Evolutionary conservation across 495 filamentous ascomycete species (phyloP).

Genomic region (Penicillium canariense): DNA sequence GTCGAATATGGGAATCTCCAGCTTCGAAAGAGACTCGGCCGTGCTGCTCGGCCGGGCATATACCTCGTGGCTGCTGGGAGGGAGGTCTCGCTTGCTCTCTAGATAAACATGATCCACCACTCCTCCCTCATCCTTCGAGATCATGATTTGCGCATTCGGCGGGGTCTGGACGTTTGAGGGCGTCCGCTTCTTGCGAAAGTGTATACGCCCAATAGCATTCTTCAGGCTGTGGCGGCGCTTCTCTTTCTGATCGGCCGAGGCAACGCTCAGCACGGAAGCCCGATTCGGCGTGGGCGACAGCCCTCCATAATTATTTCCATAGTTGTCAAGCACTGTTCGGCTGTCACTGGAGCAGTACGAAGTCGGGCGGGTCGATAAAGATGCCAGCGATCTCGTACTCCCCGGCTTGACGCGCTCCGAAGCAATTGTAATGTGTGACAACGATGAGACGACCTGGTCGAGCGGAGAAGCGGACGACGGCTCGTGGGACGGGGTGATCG

Average conservation of each 20-base stretch:
- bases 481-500: constrained; percentile 29
- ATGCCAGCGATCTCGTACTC: constrained; percentile 43
- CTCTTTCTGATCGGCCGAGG: constrained; percentile 32
- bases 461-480: constrained; percentile 22
- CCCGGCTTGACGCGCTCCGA: constrained; percentile 33
- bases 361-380: constrained; percentile 42
- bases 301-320: constrained; percentile 13
- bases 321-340: constrained; percentile 15
- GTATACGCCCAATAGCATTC: constrained; percentile 38
- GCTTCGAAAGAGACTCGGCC: constrained; percentile 21
- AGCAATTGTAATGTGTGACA: constrained; percentile 40
- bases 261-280: constrained; percentile 33
- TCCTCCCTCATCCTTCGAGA: constrained; percentile 27
- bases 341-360: constrained; percentile 45
- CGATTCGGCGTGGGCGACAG: constrained; percentile 17
- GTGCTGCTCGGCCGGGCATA: constrained; percentile 4
- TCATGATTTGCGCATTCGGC: constrained; percentile 28
- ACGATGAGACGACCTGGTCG: constrained; percentile 32
- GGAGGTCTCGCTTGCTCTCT: constrained; percentile 21
- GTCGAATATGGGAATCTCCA: constrained; percentile 42
- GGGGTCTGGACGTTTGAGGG: constrained; percentile 34
- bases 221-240: constrained; percentile 38
- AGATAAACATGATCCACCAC: constrained; percentile 29
- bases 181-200: constrained; percentile 39
- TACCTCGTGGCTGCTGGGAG: constrained; percentile 3